Base-by-base conservation (phyloP, 768 basidiomycete species). In the Pulveroboletus ravenelii region DNA sequence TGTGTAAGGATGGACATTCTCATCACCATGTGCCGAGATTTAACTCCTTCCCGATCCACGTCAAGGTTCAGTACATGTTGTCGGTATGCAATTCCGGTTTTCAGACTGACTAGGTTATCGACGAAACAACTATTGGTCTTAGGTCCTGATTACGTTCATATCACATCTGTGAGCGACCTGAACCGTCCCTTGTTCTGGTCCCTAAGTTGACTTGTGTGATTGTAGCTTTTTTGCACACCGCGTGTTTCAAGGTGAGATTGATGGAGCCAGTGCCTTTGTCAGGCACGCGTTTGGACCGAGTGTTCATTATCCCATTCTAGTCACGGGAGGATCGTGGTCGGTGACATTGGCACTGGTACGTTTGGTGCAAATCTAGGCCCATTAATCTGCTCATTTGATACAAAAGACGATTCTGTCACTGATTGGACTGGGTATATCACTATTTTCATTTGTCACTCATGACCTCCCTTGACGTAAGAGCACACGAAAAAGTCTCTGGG, bases 81-180 rank as follows among this genome's bases (percentile, higher is more conserved):
- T 65, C 62, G 17, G 66, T 68, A 31, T 5, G 61, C 50, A 5
- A 39, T 20, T 23, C 10, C 7, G 0, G 1, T 18, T 38, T 23
- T 25, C 9, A 20, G 15, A 29, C 14, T 12, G 3, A 8, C 20
- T 23, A 0, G 10, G 7, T 41, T 30, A 23, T 25, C n/a, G 10
- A 38, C 15, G 3, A n/a, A 35, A 34, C 13, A n/a, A n/a, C 35
- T 27, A 17, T 5, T 41, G 18, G 6, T 23, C 29, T n/a, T 18
- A 67, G 66, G 47, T 66, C 44, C 6, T 63, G 51, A 48, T 67
- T 43, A 57, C 53, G 5, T 57, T 64, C 45, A 57, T 64, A 27
- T 58, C 60, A n/a, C 63, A 56, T 25, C 36, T 67, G 66, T 67
- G 42, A 50, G 66, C 5, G 18, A 20, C 27, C 10, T 20, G 13